These are phyloP conservation scores for Termitomyces sp. DNA, from an alignment of 768 basidiomycete genomes.

Conservation along the genomic window DNA sequence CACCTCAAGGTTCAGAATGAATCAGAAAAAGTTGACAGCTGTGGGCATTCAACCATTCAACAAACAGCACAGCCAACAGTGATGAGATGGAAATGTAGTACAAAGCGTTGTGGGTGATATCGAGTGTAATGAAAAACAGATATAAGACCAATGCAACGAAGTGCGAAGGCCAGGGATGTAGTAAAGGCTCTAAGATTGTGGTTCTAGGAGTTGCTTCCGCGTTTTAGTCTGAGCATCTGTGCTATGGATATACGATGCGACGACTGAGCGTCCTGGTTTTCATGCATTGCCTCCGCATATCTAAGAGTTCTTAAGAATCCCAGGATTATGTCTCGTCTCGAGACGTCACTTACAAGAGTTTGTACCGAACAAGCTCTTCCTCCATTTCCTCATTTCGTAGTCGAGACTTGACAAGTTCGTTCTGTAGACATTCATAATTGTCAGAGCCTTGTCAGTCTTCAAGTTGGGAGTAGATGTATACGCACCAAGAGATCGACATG, in stretches of 20 bases:
- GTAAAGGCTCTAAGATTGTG: neutral
- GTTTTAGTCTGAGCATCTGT: constrained; percentile 38
- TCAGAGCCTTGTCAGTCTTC: neutral
- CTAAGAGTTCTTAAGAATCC: constrained; percentile 20
- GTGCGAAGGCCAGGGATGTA: neutral
- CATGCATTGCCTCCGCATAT: constrained; percentile 76
- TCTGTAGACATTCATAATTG: constrained; percentile 37
- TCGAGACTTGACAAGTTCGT: constrained; percentile 86
- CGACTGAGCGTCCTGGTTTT: constrained; percentile 67
- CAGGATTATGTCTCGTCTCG: constrained; percentile 3
- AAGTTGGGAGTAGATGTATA: neutral
- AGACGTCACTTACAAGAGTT: constrained; percentile 64
- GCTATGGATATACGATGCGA: constrained; percentile 58
- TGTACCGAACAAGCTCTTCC: constrained; percentile 90
- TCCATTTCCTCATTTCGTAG: constrained; percentile 92
- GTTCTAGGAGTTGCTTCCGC: constrained; percentile 30
- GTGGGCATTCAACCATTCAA: neutral
- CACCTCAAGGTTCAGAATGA: too few relatives aligned
- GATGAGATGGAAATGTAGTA: constrained; percentile 4
- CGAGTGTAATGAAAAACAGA: constrained; percentile 2
- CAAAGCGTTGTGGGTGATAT: constrained; percentile 1
- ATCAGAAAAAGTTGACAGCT: too few relatives aligned
- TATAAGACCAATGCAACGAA: neutral
- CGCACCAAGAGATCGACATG: constrained; percentile 74
- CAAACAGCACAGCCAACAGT: neutral